Conservation (phyloP, 192 early-diverging fungal species). For the Mortierella claussenii region DNA sequence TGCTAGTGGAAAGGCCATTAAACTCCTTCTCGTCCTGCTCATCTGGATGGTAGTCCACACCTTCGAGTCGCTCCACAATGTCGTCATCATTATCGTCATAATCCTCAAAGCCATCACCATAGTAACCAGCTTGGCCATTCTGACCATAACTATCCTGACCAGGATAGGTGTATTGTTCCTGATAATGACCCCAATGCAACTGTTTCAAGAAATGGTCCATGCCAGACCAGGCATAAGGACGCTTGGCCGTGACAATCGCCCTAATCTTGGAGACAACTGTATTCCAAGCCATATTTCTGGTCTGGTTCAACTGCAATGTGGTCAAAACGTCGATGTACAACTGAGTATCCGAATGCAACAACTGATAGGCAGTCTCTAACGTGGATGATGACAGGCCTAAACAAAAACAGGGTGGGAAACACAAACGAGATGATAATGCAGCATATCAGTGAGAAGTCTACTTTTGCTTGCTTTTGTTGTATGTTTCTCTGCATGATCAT, state of each 20-base stretch:
- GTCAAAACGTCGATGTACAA: slow-evolving; percentile 54
- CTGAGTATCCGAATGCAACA: slow-evolving; percentile 49
- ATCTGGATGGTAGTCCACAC: slow-evolving; percentile 29
- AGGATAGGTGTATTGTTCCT: not conserved
- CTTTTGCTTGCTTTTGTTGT: too few species aligned
- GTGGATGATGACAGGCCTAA: slow-evolving; percentile 23
- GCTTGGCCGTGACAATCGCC: slow-evolving; percentile 24
- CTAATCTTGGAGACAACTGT: slow-evolving; percentile 45
- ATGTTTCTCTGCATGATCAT: not conserved
- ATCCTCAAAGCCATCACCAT: not conserved
- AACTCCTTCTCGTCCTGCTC: slow-evolving; percentile 30
- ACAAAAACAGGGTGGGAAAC: too few species aligned
- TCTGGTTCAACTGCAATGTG: slow-evolving; percentile 53
- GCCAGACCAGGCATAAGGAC: slow-evolving; percentile 43
- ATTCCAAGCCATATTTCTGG: slow-evolving; percentile 53
- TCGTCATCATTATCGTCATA: slow-evolving; percentile 20
- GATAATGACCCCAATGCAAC: slow-evolving; percentile 38
- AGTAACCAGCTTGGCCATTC: too few species aligned
- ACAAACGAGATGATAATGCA: too few species aligned
- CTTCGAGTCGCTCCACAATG: slow-evolving; percentile 25
- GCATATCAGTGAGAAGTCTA: too few species aligned
- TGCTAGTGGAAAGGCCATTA: not conserved
- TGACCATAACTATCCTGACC: not conserved
- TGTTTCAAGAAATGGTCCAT: slow-evolving; percentile 45
- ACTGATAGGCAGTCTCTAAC: slow-evolving; percentile 16